Base-by-base conservation (phyloP, 495 filamentous ascomycete genomes). In the Hyaloscypha bicolor region DNA sequence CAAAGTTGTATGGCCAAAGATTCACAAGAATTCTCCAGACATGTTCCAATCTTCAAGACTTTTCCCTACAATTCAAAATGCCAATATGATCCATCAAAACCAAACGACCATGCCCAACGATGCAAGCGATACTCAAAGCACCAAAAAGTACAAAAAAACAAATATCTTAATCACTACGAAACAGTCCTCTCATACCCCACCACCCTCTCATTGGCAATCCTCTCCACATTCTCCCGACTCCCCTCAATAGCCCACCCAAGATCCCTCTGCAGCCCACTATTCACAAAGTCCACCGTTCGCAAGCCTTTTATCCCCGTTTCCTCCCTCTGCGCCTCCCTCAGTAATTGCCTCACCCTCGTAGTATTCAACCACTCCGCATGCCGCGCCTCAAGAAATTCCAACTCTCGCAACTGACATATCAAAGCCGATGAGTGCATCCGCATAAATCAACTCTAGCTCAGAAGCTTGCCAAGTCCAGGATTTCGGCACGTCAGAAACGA, bases 401-500 rank as follows among this genome's bases (percentile, higher is more conserved):
- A 55, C 12, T 62, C 4, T 16, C 9, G 9, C 16, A 68, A 11
- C 22, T 55, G 19, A 16, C 53, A 48, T 48, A 48, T 48, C 16
- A 48, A 48, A 19, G 4, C 16, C 16, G 3, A 48, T 14, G 16
- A 48, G 9, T 4, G 9, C 6, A 48, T 48, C 42, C 9, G 42
- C 42, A 48, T 48, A 48, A 19, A 48, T 19, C 42, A 6, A 6
- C 9, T 16, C 42, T 11, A 19, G 42, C 16, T 19, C 16, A 4
- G 42, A 48, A 11, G 9, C 11, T 14, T 48, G 42, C 35, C 35
- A 48, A 16, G 11, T 14, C 42, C 42, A 48, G 33, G 64, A 67
- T 48, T 73, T 69, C 0, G 73, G 75, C 9, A 75, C 63, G 55
- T 76, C 72, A 11, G 69, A 74, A 25, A 76, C 68, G 63, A 75